Conservation (phyloP, 2,329 filamentous ascomycete species). For the Exophiala phaeomuriformis region DNA sequence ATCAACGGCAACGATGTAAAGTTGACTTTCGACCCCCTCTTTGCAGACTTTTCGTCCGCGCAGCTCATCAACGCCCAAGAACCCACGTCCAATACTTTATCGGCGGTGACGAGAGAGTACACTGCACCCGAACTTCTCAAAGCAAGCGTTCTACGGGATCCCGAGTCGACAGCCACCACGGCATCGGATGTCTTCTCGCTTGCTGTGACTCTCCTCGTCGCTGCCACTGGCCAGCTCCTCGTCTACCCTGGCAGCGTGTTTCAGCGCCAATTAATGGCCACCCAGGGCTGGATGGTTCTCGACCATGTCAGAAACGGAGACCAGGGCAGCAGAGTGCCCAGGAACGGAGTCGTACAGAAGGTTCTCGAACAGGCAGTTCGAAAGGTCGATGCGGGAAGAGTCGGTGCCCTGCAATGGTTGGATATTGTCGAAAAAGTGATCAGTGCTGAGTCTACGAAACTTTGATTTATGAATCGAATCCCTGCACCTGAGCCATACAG, state of each 20-base stretch:
- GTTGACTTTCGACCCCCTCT: slow-evolving; percentile 30
- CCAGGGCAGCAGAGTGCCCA: slow-evolving; percentile 35
- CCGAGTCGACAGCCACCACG: slow-evolving; percentile 32
- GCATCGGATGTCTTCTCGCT: slow-evolving; percentile 42
- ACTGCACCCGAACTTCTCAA: slow-evolving; percentile 41
- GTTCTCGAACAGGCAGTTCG: slow-evolving; percentile 35
- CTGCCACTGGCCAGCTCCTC: slow-evolving; percentile 40
- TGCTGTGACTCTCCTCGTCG: slow-evolving; percentile 40
- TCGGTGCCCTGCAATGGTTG: slow-evolving; percentile 19
- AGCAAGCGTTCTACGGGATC: slow-evolving; percentile 31
- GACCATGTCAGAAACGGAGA: slow-evolving; percentile 35
- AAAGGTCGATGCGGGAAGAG: slow-evolving; percentile 29
- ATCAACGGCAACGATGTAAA: background rate
- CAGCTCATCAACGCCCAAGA: slow-evolving; percentile 25
- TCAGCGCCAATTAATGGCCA: slow-evolving; percentile 39
- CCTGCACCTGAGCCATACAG: background rate
- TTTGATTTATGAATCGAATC: background rate
- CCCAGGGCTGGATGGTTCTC: slow-evolving; percentile 39
- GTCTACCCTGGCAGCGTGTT: slow-evolving; percentile 38
- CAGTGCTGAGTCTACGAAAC: slow-evolving; percentile 11
- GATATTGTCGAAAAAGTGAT: slow-evolving; percentile 11
- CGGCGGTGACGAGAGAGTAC: slow-evolving; percentile 40
- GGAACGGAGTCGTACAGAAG: slow-evolving; percentile 37
- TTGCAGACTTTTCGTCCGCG: slow-evolving; percentile 41
- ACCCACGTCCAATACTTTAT: slow-evolving; percentile 28